Conservation (phyloP, 1,139 yeast genomes). For the Kazachstania sp. region DNA sequence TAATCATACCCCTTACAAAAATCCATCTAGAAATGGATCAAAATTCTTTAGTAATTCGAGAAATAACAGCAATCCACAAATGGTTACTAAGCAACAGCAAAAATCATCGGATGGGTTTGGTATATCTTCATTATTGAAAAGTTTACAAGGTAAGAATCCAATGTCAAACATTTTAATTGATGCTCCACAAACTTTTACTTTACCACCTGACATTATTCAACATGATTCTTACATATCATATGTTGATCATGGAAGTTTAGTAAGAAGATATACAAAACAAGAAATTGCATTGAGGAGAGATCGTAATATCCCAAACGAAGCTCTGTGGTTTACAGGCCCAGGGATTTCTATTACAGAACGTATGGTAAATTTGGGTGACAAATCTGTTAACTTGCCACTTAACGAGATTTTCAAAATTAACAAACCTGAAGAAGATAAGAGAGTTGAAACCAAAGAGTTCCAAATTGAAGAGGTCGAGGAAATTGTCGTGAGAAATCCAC, state of each 20-base stretch:
- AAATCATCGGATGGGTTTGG: slow-evolving; percentile 11
- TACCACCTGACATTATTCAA: slow-evolving; percentile 21
- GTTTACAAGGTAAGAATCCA: slow-evolving; percentile 18
- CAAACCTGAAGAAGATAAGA: slow-evolving; percentile 6
- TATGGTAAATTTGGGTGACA: slow-evolving; percentile 29
- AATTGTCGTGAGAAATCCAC: slow-evolving; percentile 6
- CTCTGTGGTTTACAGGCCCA: slow-evolving; percentile 77
- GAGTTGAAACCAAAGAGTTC: slow-evolving; percentile 2
- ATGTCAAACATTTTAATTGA: slow-evolving; percentile 21
- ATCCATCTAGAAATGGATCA: neutral
- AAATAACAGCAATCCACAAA: neutral
- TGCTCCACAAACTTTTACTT: slow-evolving; percentile 22
- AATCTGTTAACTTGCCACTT: slow-evolving; percentile 14
- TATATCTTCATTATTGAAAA: slow-evolving; percentile 16
- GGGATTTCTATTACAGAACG: slow-evolving; percentile 54
- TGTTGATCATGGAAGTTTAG: slow-evolving; percentile 23
- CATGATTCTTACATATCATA: slow-evolving; percentile 22
- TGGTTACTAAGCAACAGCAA: slow-evolving; percentile 4
- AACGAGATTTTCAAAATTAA: slow-evolving; percentile 18
- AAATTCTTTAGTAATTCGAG: neutral
- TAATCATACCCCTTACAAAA: neutral
- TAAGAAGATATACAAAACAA: slow-evolving; percentile 28
- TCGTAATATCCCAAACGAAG: slow-evolving; percentile 34
- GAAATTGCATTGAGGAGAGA: slow-evolving; percentile 22
- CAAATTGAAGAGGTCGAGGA: slow-evolving; percentile 23